Evolutionary conservation across 2,329 filamentous ascomycete genomes (phyloP).

Genomic region (Amesomyces nigricolor): DNA sequence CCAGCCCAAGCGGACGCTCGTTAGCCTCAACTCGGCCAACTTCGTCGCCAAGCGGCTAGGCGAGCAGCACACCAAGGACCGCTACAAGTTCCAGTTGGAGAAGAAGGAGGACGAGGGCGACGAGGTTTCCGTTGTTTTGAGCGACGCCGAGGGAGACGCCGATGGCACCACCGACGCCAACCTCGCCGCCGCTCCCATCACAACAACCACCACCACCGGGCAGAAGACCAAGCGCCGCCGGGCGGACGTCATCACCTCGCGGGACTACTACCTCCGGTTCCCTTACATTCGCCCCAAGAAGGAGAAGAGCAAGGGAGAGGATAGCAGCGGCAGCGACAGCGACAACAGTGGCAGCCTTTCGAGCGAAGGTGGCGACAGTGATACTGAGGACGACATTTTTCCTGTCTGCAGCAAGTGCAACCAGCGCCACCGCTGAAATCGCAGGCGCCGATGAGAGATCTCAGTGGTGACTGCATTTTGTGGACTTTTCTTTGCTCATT

Average conservation of each 20-base stretch:
- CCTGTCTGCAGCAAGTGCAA: neutral
- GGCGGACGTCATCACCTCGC: neutral
- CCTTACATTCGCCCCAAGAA: neutral
- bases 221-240: neutral
- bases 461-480: no score
- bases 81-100: constrained; percentile 16
- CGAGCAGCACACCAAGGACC: constrained; percentile 15
- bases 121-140: neutral
- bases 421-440: neutral
- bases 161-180: neutral
- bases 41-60: constrained; percentile 30
- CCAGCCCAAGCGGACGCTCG: constrained; percentile 40
- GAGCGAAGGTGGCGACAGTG: neutral
- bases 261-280: neutral
- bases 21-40: constrained; percentile 51
- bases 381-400: constrained; percentile 2
- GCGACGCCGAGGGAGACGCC: neutral
- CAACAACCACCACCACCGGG: no score
- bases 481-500: no score
- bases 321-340: neutral
- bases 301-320: neutral
- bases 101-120: constrained; percentile 12
- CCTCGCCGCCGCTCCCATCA: neutral
- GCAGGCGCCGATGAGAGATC: no score
- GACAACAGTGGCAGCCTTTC: neutral